phyloP scores from a whole-genome alignment of 768 basidiomycete species.

The Suillus subalutaceus region DNA sequence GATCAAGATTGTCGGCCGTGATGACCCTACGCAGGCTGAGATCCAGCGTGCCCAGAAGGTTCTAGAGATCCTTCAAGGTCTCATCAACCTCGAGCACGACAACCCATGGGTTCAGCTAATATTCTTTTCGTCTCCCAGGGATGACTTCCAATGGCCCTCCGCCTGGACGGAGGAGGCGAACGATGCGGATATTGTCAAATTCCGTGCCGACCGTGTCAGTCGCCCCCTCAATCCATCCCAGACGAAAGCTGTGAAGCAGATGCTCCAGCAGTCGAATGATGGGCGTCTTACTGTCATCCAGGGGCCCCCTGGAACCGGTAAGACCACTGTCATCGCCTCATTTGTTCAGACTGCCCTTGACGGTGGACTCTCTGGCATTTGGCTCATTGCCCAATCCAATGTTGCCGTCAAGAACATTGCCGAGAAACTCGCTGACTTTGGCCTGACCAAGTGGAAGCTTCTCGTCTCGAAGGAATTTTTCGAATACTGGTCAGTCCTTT shows the following conservation, averaged over 20 bases:
- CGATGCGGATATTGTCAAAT: constrained; percentile 20
- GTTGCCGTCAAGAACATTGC: constrained; percentile 91
- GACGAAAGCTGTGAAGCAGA: constrained; percentile 35
- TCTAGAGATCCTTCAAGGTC: constrained; percentile 40
- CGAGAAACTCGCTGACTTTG: constrained; percentile 65
- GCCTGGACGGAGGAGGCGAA: constrained; percentile 26
- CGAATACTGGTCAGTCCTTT: constrained; percentile 56
- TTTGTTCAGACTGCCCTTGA: constrained; percentile 54
- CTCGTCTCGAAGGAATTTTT: constrained; percentile 75
- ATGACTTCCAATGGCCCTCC: constrained; percentile 41
- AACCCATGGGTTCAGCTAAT: constrained; percentile 43
- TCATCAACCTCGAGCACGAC: constrained; percentile 25
- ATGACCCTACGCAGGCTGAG: constrained; percentile 62
- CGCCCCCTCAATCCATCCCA: constrained; percentile 45
- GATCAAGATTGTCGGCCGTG: constrained; percentile 56
- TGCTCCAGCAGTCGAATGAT: constrained; percentile 40
- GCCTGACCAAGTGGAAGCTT: constrained; percentile 60
- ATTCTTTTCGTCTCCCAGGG: constrained; percentile 29
- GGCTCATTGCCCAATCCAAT: constrained; percentile 86
- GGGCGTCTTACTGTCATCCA: constrained; percentile 40
- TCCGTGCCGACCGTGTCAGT: constrained; percentile 20
- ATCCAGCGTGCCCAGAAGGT: constrained; percentile 36
- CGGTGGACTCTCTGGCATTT: constrained; percentile 53
- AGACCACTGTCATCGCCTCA: constrained; percentile 72
- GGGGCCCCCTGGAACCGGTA: constrained; percentile 72